Base-by-base conservation (phyloP, 2,329 filamentous ascomycete species). In the Botrytis medusae region DNA sequence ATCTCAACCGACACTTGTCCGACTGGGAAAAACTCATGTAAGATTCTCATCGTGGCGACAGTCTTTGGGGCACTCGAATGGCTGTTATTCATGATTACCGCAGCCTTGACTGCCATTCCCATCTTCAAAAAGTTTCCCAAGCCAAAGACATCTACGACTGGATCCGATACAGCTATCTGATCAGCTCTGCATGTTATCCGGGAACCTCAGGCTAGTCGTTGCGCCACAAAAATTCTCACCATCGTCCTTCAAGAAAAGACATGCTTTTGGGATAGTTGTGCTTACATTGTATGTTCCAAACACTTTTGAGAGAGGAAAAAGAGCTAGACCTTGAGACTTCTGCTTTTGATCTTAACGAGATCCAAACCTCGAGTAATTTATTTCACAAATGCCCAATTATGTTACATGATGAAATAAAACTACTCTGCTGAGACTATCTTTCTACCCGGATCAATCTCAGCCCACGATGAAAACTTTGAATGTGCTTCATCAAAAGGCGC, bases 271-370 rank as follows among this genome's bases (percentile, higher is more conserved):
- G 18, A 57, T 18, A 10, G 14, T 9, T 18, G 0, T 57, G 51
- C n/a, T 8, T 29, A 18, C 51, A 57, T 16, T 29, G 7, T 9
- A 29, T 57, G 48, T 54, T 57, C 51, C 16, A 29, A 29, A 57
- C n/a, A 1, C 1, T 2, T 32, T 29, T 29, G 0, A 8, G 18
- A 29, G 1, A 18, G 1, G 5, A 0, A 29, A 57, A 57, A 29
- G n/a, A 9, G 2, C 16, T 18, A 18, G n/a, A 18, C n/a, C 0
- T 29, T 18, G 14, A 29, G 18, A 29, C n/a, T n/a, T 8, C 48
- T 29, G n/a, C 51, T 29, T 8, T 18, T 57, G 51, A 57, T 57
- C 14, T 14, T 4, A 57, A 29, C 51, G 29, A 1, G 0, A 7
- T 54, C 25, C 25, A 54, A n/a, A 14, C 6, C 12, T 54, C 25